Evolutionary conservation across 768 basidiomycete species (phyloP).

Genomic region (Pulveroboletus frians): DNA sequence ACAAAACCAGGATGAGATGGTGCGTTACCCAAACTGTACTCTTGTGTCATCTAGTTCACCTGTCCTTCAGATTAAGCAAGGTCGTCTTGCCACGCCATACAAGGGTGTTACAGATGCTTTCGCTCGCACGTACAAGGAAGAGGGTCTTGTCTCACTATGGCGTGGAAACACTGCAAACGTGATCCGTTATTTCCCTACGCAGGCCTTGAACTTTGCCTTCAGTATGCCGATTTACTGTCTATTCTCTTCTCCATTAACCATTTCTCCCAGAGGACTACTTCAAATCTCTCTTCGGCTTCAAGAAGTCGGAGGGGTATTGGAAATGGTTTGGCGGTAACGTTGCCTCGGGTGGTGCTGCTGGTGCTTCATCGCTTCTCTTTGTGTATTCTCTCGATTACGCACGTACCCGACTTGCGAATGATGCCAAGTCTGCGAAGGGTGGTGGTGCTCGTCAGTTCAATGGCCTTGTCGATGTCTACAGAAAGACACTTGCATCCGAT

Average conservation of each 20-base stretch:
- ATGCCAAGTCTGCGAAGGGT: constrained; percentile 92
- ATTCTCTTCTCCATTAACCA: neutral
- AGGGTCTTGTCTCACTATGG: constrained; percentile 95
- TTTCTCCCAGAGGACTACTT: constrained; percentile 78
- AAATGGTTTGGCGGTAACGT: constrained; percentile 98
- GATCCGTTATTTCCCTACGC: constrained; percentile 99
- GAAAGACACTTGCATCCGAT: constrained; percentile 94
- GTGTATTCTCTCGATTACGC: constrained; percentile 99
- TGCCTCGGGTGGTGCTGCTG: constrained; percentile 97
- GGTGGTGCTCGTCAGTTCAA: constrained; percentile 97
- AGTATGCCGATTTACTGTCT: constrained; percentile 50
- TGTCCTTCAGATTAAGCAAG: constrained; percentile 86
- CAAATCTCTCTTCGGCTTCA: constrained; percentile 98
- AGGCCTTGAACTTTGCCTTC: constrained; percentile 99
- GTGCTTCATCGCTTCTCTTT: constrained; percentile 97
- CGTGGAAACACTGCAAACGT: constrained; percentile 99
- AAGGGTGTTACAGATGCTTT: constrained; percentile 96
- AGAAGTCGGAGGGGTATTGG: constrained; percentile 97
- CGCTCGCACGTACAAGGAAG: constrained; percentile 84
- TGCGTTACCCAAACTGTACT: constrained; percentile 26
- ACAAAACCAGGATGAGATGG: constrained; percentile 99
- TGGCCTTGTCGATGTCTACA: constrained; percentile 95
- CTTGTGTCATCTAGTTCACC: constrained; percentile 3
- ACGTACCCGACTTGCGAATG: constrained; percentile 98
- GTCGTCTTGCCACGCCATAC: constrained; percentile 93